Evolutionary conservation across 108 stramenopile genomes (phyloP).

Genomic region (Heterococcus sp.): DNA sequence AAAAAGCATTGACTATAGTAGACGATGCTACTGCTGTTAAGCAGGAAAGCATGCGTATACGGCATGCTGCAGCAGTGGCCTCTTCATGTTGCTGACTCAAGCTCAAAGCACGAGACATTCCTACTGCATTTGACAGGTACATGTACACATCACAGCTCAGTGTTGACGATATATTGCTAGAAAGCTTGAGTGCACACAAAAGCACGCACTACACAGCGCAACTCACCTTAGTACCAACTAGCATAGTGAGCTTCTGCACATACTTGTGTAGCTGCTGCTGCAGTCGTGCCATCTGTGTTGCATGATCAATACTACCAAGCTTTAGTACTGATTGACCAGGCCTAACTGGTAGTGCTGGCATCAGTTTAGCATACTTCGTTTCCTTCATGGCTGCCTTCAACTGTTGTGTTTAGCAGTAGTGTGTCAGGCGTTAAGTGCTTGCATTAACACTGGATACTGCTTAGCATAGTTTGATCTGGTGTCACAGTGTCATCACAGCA

Average conservation of each 20-base stretch:
- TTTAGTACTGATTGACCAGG: background rate
- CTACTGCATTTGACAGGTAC: too few species aligned
- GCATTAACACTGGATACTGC: background rate
- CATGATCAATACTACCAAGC: slow-evolving; percentile 12
- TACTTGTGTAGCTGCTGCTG: slow-evolving; percentile 28
- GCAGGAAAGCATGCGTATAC: too few species aligned
- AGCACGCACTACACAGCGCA: background rate
- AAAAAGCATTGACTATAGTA: too few species aligned
- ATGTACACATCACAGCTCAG: too few species aligned
- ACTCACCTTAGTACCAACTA: slow-evolving; percentile 18
- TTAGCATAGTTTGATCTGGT: background rate
- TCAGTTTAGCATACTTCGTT: slow-evolving; percentile 24
- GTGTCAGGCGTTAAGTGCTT: slow-evolving; percentile 5
- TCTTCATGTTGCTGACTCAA: too few species aligned
- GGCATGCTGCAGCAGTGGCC: too few species aligned
- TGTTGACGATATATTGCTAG: background rate
- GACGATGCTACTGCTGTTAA: too few species aligned
- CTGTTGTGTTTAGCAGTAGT: slow-evolving; percentile 10
- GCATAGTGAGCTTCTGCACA: slow-evolving; percentile 17
- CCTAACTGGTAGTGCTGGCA: slow-evolving; percentile 13
- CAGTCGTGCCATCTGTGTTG: slow-evolving; percentile 21
- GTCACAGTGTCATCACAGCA: background rate
- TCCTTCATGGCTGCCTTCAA: slow-evolving; percentile 32
- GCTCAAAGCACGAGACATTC: too few species aligned
- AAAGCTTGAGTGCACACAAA: background rate